Evolutionary conservation across 2,329 filamentous ascomycete species (phyloP).

Genomic region (Fusarium torreyae): DNA sequence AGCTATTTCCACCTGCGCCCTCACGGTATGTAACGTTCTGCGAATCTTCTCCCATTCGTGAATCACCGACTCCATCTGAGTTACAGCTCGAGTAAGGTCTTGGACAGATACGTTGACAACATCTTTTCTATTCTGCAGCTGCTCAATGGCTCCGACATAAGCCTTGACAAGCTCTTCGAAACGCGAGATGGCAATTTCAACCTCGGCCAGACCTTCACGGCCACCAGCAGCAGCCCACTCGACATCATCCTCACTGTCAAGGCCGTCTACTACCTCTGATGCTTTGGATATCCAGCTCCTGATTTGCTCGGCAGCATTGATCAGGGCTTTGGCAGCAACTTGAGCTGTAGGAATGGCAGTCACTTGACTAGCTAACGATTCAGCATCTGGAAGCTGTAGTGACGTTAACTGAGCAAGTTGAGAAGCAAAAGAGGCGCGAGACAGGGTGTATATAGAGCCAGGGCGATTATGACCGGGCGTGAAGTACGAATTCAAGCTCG

Average conservation of each 20-base stretch:
- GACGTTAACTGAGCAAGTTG: conserved; percentile 94
- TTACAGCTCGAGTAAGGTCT: conserved; percentile 81
- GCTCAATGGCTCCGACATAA: conserved; percentile 94
- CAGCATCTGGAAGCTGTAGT: conserved; percentile 88
- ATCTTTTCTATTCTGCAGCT: conserved; percentile 84
- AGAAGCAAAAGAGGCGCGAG: conserved; percentile 90
- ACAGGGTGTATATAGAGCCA: conserved; percentile 94
- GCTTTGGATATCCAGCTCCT: conserved; percentile 94
- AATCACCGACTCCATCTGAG: conserved; percentile 91
- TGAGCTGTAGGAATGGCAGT: conserved; percentile 87
- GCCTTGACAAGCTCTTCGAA: conserved; percentile 94
- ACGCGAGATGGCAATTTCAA: conserved; percentile 80
- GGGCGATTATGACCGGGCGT: conserved; percentile 77
- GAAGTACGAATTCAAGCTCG: conserved; percentile 74
- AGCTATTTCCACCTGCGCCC: conserved; percentile 92
- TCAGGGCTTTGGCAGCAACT: conserved; percentile 85
- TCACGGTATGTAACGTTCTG: conserved; percentile 81
- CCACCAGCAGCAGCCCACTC: conserved; percentile 96
- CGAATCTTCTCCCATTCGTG: conserved; percentile 89
- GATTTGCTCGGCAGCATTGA: conserved; percentile 92
- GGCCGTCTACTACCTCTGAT: conserved; percentile 86
- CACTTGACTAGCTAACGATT: conserved; percentile 86
- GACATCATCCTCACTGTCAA: conserved; percentile 96
- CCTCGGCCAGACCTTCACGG: conserved; percentile 81
- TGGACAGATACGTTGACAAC: conserved; percentile 78